Base-by-base conservation (phyloP, 2,329 filamentous ascomycete genomes). In the Didymella sp. region DNA sequence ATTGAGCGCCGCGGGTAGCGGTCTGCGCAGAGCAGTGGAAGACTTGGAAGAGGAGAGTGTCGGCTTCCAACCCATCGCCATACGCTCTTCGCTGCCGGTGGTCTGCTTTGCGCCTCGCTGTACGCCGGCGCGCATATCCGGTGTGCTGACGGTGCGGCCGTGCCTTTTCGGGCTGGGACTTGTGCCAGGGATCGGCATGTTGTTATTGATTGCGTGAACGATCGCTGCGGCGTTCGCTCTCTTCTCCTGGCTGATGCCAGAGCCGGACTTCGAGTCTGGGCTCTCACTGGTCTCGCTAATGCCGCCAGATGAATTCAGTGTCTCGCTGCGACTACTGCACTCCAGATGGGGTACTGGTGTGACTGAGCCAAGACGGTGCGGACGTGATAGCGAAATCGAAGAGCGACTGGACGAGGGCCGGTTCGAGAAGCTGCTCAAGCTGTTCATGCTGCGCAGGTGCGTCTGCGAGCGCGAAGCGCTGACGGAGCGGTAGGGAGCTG, bases 371-470 rank as follows among this genome's bases (percentile, higher is more conserved):
- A 76, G 68, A 8, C 72, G 66, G 9, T 61, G 61, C 6, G 73
- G 73, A 8, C 67, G 68, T 3, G 73, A 72, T 4, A 76, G 62
- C 5, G 70, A 72, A 8, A 71, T 48, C 0, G 69, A 70, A 9
- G 71, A 74, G 15, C 66, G 64, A 2, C 68, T 68, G 59, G 69
- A 67, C 4, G 60, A 63, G 13, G 37, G 63, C 15, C 60, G 51
- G 25, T 71, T 67, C 9, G 62, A 55, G 42, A 69, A 63, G 31
- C 43, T 57, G 8, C 46, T 65, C 41, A 69, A 63, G 31, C 43
- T 57, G 8, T 44, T 65, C 41, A 54, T 42, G 27, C 40, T 58
- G 17, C 60, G 63, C 8, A 67, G 51, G 28, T 71, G 58, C 2
- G 66, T 52, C 19, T 67, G 46, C 5, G 71, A 71, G 15, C 62